Base-by-base conservation (phyloP, 768 basidiomycete genomes). In the Boletus fagicola region DNA sequence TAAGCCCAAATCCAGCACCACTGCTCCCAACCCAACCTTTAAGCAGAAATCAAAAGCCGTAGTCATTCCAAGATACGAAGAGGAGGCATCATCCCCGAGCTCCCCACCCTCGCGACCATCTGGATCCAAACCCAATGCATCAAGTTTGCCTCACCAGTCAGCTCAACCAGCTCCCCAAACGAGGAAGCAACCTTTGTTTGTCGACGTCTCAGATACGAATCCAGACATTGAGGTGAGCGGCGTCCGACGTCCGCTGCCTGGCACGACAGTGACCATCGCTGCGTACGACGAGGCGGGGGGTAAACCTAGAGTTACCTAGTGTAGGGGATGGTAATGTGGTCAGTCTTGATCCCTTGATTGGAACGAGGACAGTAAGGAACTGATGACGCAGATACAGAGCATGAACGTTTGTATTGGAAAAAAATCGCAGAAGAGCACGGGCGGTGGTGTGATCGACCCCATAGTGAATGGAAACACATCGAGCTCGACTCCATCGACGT, bases 201-300 rank as follows among this genome's bases (percentile, higher is more conserved):
- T 69, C 28, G 53, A 67, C 18, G 62, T 71, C 20, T 69, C 67
- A 15, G 69, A 70, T 38, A 9, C 63, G 9, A 63, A 65, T 31
- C 58, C 63, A 26, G 68, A 62, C 6, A 44, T 68, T 1, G 63
- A 59, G 31, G 57, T 58, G 36, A 70, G 54, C 55, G 52, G 60
- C 15, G 12, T 62, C 38, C 60, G 52, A 49, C 30, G 20, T 8
- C 38, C 49, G 2, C 13, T 33, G 9, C 26, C 51, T 24, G 43
- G 51, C 10, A 44, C 36, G 12, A 35, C 46, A 13, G 13, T 18
- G 36, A 30, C 35, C 4, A 15, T 46, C 1, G 5, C 24, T 36
- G 16, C 24, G 11, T 22, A 31, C 5, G 35, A 31, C 6, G n/a
- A 38, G 30, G 16, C 20, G 15, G 36, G 35, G 35, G 44, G 15